phyloP scores from a whole-genome alignment of 768 basidiomycete species.

The Auricularia sp. region DNA sequence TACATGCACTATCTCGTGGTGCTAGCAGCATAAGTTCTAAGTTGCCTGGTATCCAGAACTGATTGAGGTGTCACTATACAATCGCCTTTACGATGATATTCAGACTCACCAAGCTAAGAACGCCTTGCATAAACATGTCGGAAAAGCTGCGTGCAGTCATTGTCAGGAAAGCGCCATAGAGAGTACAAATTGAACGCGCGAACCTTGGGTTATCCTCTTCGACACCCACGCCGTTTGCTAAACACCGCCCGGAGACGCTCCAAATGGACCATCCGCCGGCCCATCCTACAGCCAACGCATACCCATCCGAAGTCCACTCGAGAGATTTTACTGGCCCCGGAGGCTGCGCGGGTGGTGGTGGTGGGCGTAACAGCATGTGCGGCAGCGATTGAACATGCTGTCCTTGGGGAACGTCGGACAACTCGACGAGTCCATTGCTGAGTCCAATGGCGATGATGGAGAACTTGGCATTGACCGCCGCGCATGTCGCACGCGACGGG shows the following conservation, averaged over 20 bases:
- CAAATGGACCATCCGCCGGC: conserved; percentile 82
- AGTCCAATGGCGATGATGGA: conserved; percentile 78
- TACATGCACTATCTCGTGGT: conserved; percentile 27
- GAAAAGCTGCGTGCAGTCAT: conserved; percentile 37
- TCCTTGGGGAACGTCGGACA: conserved; percentile 48
- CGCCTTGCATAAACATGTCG: conserved; percentile 79
- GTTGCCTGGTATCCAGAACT: conserved; percentile 95
- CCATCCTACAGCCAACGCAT: conserved; percentile 91
- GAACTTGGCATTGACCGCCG: conserved; percentile 71
- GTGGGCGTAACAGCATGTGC: conserved; percentile 25
- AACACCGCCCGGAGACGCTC: conserved; percentile 80
- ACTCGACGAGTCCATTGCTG: conserved; percentile 52
- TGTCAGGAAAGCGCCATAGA: not conserved
- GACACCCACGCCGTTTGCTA: conserved; percentile 61
- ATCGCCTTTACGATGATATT: too few relatives aligned
- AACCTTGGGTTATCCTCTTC: not conserved
- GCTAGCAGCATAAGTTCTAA: conserved; percentile 78
- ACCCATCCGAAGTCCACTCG: conserved; percentile 94
- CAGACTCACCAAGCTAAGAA: conserved; percentile 54
- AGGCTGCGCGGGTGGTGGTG: conserved; percentile 41
- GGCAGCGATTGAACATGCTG: not conserved
- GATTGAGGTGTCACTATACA: not conserved
- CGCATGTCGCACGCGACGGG: conserved; percentile 18
- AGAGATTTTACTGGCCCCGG: conserved; percentile 57
- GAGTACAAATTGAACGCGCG: not conserved